Base-by-base conservation (phyloP, 768 basidiomycete genomes). In the Leccinum obscurum region DNA sequence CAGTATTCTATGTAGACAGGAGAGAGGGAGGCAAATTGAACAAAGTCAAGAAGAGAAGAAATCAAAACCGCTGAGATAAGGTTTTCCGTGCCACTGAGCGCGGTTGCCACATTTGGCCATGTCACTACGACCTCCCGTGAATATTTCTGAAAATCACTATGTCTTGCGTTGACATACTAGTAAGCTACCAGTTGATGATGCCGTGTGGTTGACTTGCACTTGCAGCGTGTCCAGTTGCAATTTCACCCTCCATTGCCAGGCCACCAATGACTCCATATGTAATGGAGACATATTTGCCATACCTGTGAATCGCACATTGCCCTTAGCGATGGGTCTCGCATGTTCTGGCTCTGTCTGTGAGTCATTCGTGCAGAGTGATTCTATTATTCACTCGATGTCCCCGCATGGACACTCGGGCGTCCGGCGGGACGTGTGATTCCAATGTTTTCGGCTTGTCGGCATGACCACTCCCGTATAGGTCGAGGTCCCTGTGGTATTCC, bases 11-110 rank as follows among this genome's bases (percentile, higher is more conserved):
- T 59, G 72, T 58, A 41, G 61, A 54, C 55, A 58, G 24, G 50
- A 63, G 62, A 51, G 50, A 65, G 59, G 54, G 60, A 66, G 64
- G 48, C 17, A 58, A 62, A 61, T 37, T 30, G 64, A 62, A 68
- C 61, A 57, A 71, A 63, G 70, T 66, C 62, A 65, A 74, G 63
- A 64, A 62, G 20, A 44, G 44, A 55, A 74, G 72, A 75, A 75
- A 72, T 72, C 72, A 71, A 64, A 62, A 60, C 58, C 5, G 65
- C 66, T 67, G 74, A 75, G 72, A 74, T 74, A 74, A 74, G 66
- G 73, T 76, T 76, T 74, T 74, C 61, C 53, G 59, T 70, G 72
- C 68, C 72, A 70, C 72, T 63, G 49, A 24, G 62, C 50, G 62
- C 57, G 51, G 48, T 65, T 74, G 52, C 68, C 66, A 52, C 34